These are phyloP conservation scores for Ascochyta lentis DNA, from an alignment of 2,329 filamentous ascomycete species.

Conservation along the genomic window DNA sequence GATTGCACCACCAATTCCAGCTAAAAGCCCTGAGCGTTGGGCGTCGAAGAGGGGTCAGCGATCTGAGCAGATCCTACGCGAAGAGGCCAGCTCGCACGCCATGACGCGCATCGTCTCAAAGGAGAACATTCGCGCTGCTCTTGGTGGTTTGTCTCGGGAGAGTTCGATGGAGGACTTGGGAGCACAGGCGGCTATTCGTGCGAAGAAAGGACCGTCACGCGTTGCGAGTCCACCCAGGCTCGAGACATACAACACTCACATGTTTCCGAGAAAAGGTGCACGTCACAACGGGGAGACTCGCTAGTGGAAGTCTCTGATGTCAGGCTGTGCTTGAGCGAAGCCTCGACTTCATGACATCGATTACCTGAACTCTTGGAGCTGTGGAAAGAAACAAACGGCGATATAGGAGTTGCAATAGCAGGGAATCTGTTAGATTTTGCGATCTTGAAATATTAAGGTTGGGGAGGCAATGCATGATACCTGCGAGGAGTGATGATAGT, in stretches of 20 bases:
- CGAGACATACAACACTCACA: constrained; percentile 37
- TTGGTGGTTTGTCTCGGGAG: constrained; percentile 27
- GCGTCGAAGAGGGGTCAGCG: background rate
- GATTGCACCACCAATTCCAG: constrained; percentile 27
- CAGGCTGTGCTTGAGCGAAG: no score
- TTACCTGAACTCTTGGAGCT: background rate
- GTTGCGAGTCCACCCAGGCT: constrained; percentile 11
- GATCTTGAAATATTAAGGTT: no score
- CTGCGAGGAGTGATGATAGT: background rate
- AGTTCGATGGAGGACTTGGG: constrained; percentile 27
- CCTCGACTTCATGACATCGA: background rate
- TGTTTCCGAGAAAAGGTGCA: constrained; percentile 36
- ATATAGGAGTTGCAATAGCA: no score
- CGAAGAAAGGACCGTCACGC: constrained; percentile 1
- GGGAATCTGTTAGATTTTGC: no score
- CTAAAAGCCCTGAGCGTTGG: constrained; percentile 27
- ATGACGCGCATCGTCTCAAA: constrained; percentile 39
- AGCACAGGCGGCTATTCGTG: background rate
- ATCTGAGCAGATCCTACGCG: constrained; percentile 4
- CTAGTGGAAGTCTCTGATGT: background rate
- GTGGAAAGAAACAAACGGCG: no score
- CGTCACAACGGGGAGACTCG: background rate
- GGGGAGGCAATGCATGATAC: no score
- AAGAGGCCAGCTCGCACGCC: constrained; percentile 5
- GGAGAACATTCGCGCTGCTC: constrained; percentile 42